A percentile compares a stretch with the other conserved stretches of the same genome.
These are phyloP conservation scores for Candida ovalis DNA, from an alignment of 805 yeast species.

Conservation along the genomic window DNA sequence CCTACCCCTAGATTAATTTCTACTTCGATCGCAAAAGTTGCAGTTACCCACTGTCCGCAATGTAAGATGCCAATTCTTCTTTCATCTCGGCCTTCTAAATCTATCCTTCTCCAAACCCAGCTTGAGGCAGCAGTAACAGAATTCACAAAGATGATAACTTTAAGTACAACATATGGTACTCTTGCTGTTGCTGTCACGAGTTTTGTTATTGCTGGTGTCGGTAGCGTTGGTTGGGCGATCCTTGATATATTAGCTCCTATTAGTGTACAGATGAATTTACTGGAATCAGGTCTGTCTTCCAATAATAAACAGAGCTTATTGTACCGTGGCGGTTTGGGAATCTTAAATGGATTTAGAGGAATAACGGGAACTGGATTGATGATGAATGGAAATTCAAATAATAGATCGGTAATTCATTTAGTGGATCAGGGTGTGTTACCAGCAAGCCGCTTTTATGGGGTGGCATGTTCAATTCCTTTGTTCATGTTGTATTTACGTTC, in stretches of 20 bases:
- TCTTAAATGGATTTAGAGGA: not conserved
- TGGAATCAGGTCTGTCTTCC: not conserved
- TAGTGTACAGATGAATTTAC: not conserved
- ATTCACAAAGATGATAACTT: not conserved
- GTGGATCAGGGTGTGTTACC: not conserved
- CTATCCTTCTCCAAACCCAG: conserved; percentile 12
- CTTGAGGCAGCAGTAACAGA: not conserved
- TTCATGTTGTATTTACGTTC: not conserved
- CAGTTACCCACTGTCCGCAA: conserved; percentile 33
- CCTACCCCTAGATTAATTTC: conserved; percentile 8
- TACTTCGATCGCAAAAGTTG: conserved; percentile 14
- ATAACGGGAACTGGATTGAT: not conserved
- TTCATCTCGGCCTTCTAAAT: conserved; percentile 16
- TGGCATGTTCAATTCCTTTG: not conserved
- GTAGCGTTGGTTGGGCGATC: not conserved
- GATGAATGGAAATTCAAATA: not conserved
- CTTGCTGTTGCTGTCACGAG: not conserved
- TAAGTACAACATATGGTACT: not conserved
- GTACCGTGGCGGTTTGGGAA: not conserved
- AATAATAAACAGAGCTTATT: not conserved
- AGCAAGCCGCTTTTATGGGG: not conserved
- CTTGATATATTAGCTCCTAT: not conserved
- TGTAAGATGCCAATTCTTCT: conserved; percentile 32
- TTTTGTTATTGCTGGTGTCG: not conserved
- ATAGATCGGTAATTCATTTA: not conserved